Base-by-base conservation (phyloP, 768 basidiomycete species). In the Russula griseocarnosa region DNA sequence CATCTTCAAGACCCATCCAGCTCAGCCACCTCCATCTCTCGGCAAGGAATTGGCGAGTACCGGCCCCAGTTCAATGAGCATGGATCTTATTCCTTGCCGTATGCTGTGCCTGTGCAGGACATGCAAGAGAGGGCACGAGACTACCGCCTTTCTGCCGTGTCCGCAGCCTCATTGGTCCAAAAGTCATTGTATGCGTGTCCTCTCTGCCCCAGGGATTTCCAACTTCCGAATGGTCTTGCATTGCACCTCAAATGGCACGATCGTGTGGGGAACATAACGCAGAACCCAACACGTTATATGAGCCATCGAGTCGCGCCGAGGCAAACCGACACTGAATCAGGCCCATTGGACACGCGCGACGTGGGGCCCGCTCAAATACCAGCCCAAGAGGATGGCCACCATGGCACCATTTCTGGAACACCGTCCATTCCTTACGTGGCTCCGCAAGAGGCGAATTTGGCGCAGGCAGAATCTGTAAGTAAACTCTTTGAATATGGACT, bases 161-260 rank as follows among this genome's bases (percentile, higher is more conserved):
- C 34, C 20, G 22, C 38, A 14, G 13, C 30, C 11, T 28, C 30
- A 11, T 62, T 55, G 14, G 51, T 32, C 10, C 58, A 44, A 34
- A 60, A 32, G 18, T 32, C 55, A 24, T 18, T 62, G 42, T 62
- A 61, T 66, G 49, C 65, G 13, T 68, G 67, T 34, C 67, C 58
- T 28, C 67, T 60, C 30, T 68, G 67, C 47, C 51, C 55, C 50
- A 40, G 67, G 16, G 57, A 54, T 34, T 68, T 68, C 50, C 51
- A 61, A 47, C 57, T 68, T 36, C 65, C 67, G 13, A 68, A 68
- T 20, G 67, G 67, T 3, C 67, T 68, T 32, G 65, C 67, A 16
- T 62, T 68, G 57, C 67, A 68, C 24, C 55, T 68, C 26, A 66
- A 66, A 50, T 68, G 67, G 67, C 67, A 68, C 57, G 64, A 67